Base-by-base conservation (phyloP, 176 grass and related monocot species). In the Ananas comosus region DNA sequence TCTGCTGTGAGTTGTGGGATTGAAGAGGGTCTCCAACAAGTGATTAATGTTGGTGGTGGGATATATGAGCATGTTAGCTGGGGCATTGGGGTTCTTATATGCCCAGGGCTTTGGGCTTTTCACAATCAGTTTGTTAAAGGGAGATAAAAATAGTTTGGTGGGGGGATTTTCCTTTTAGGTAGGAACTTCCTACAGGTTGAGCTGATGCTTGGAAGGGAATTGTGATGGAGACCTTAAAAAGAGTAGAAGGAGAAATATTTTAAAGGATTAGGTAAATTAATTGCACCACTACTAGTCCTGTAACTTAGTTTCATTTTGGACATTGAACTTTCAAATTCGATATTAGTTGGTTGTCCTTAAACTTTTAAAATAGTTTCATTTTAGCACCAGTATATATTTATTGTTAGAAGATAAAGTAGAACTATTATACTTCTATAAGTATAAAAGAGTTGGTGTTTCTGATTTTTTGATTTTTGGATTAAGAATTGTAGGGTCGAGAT, bases 161-260 rank as follows among this genome's bases (percentile, higher is more conserved):
- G n/a, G 12, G 12, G 19, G 2, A 8, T 59, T 59, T 58, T 58
- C 14, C 0, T 17, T 59, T 19, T 59, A 17, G 2, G 54, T 17
- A 56, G 13, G 6, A 13, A 42, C 33, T 6, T 42, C 33, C 1
- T 14, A n/a, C 1, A n/a, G 65, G 66, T 81, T 51, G 23, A 57
- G 11, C 28, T 82, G 75, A 85, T 85, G 87, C 82, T 70, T 82
- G 68, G 52, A 85, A 90, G 87, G 79, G 48, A 85, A 48, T 48
- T 70, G 71, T 82, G 87, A 85, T 48, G 73, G 79, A 63, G 74
- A 85, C 75, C 65, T 14, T 23, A 42, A 1, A 42, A 1, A 7
- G 9, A 19, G 23, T 61, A 24, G 68, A 69, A 74, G 70, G 67
- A 81, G 64, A 14, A 52, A 49, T 42, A 42, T 33, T 42, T 42